Base-by-base conservation (phyloP, 2,329 filamentous ascomycete genomes). In the Diaporthe sp. region DNA sequence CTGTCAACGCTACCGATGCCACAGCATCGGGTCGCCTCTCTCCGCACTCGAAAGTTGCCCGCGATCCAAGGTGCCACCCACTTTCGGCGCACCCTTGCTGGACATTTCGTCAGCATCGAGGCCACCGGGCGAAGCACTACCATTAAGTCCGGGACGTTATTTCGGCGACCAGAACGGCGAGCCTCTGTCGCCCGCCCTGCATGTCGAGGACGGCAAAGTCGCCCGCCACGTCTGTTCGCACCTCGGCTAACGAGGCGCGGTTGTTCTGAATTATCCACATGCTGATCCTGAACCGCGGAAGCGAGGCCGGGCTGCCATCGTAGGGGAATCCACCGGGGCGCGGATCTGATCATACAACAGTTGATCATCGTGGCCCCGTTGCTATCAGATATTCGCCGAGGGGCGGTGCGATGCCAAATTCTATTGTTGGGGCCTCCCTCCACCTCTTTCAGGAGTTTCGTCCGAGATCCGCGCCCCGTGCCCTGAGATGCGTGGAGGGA, bases 21-120 rank as follows among this genome's bases (percentile, higher is more conserved):
- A 73, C 71, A 73, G 71, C 57, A 73, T 62, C 71, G 58, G 71
- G 71, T 62, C 58, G 34, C 34, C 60, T 62, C 57, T 61, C 71
- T 73, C 71, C 71, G 71, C 71, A 65, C 34, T 51, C 57, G 31
- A 62, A 34, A 51, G 57, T 55, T 39, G 57, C 57, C 57, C 57
- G 46, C 65, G 44, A 73, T 73, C 65, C 46, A 70, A 53, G 55
- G 65, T 39, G 9, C 46, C 34, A 39, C 37, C 65, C 65, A 70
- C 65, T 70, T 55, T 70, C 34, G 65, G 65, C 65, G 49, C 49
- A 55, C 49, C 65, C 65, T 28, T 70, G 65, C 49, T 42, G n/a
- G 37, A 70, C 34, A 55, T n/a, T 62, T 39, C 49, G 65, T 53
- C 65, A 42, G 31, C 49, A 28, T 49, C 8, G 65, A 70, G 34